Conservation (phyloP, 805 yeast species). For the Hanseniaspora meyeri region DNA sequence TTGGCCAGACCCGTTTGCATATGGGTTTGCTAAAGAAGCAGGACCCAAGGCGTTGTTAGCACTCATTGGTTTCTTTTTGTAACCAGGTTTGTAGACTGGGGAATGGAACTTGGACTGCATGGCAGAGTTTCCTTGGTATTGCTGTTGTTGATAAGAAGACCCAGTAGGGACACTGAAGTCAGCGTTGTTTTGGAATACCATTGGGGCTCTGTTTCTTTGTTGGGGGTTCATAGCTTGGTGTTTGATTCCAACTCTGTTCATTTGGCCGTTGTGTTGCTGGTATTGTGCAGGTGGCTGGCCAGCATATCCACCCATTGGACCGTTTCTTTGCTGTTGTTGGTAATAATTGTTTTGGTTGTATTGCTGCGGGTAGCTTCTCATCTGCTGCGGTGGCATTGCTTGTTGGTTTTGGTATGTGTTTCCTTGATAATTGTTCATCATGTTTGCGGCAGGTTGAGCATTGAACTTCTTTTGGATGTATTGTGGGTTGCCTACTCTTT, state of each 20-base stretch:
- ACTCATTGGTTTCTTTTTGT: slow-evolving; percentile 28
- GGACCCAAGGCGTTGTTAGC: slow-evolving; percentile 19
- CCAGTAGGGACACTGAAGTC: slow-evolving; percentile 28
- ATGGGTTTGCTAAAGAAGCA: not conserved
- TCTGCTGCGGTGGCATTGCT: slow-evolving; percentile 12
- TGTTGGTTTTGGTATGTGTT: slow-evolving; percentile 15
- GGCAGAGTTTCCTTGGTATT: slow-evolving; percentile 5
- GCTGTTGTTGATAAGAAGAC: slow-evolving; percentile 10
- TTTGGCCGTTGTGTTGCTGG: not conserved
- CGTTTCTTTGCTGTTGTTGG: slow-evolving; percentile 7
- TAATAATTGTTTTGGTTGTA: not conserved
- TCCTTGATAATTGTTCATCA: slow-evolving; percentile 13
- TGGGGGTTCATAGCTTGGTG: slow-evolving; percentile 5
- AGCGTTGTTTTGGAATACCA: slow-evolving; percentile 37
- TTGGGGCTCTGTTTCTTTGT: slow-evolving; percentile 25
- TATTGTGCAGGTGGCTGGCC: slow-evolving; percentile 11
- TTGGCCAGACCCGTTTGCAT: not conserved
- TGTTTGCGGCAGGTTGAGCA: not conserved
- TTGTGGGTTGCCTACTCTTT: slow-evolving; percentile 56
- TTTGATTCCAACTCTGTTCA: slow-evolving; percentile 2
- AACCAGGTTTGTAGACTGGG: slow-evolving; percentile 29
- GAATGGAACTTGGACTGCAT: slow-evolving; percentile 10
- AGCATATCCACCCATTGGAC: slow-evolving; percentile 14
- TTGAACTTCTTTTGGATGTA: slow-evolving; percentile 26
- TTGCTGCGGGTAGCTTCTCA: slow-evolving; percentile 15